A percentile compares a stretch with the other conserved stretches of the same genome.
Evolutionary conservation across 768 basidiomycete species (phyloP).

Genomic region (Coprinellus aureogranulatus): DNA sequence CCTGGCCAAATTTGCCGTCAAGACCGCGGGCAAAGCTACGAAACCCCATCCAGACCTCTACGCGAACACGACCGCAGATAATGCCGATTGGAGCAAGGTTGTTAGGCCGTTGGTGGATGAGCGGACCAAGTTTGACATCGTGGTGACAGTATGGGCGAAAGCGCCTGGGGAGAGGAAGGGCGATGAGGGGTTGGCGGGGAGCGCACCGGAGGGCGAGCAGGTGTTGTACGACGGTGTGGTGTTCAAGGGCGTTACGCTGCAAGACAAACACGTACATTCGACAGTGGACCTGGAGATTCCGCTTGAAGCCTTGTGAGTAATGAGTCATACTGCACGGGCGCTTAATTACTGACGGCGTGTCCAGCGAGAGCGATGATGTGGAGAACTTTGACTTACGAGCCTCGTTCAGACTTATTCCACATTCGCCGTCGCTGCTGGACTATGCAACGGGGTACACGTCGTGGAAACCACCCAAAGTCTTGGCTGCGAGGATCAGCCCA

Average conservation of each 20-base stretch:
- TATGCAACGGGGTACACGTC: conserved; percentile 27
- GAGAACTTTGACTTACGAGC: conserved; percentile 34
- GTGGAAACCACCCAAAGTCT: conserved; percentile 23
- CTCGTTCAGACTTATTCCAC: conserved; percentile 31
- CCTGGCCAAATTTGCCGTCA: neutral
- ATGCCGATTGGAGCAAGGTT: conserved; percentile 8
- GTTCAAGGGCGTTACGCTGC: conserved; percentile 24
- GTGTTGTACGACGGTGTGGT: conserved; percentile 27
- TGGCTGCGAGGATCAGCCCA: conserved; percentile 13
- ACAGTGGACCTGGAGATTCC: conserved; percentile 27
- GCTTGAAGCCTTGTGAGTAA: conserved; percentile 29
- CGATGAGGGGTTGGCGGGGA: conserved; percentile 1
- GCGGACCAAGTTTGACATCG: conserved; percentile 15
- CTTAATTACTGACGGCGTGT: neutral
- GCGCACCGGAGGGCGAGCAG: conserved; percentile 4
- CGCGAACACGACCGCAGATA: neutral
- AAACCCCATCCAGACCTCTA: conserved; percentile 5
- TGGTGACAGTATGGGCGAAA: conserved; percentile 15
- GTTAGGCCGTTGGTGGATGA: conserved; percentile 15
- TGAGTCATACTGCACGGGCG: neutral
- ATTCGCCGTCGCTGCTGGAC: conserved; percentile 27
- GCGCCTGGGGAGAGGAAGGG: neutral
- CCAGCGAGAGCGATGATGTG: conserved; percentile 17
- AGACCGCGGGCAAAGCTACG: neutral
- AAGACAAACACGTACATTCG: conserved; percentile 24